Conservation (phyloP, 2,329 filamentous ascomycete genomes). For the Daldinia sp. region DNA sequence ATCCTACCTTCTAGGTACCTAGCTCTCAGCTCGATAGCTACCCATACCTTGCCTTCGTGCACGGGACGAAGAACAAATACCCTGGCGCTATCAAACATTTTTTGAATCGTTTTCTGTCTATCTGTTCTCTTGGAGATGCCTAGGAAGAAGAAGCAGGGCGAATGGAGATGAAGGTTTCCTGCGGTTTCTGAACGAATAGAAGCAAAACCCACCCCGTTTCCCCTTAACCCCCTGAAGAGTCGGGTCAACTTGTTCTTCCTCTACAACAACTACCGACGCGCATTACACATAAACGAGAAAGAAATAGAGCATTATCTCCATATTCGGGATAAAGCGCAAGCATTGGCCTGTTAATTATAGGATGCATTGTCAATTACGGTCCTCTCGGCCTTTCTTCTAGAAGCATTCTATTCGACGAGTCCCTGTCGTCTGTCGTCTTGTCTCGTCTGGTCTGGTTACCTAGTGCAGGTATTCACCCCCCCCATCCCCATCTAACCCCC, state of each 20-base stretch:
- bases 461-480: no score
- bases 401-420: slow-evolving; percentile 32
- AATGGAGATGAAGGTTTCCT: neutral
- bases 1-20: no score
- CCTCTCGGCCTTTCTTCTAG: slow-evolving; percentile 33
- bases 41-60: slow-evolving; percentile 8
- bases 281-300: neutral
- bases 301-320: neutral
- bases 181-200: neutral
- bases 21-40: slow-evolving; percentile 20
- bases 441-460: no score
- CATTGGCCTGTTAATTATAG: slow-evolving; percentile 19
- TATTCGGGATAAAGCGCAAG: slow-evolving; percentile 2
- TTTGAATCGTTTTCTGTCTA: neutral
- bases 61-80: slow-evolving; percentile 1
- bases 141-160: neutral
- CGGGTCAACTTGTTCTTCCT: neutral
- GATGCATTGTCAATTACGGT: slow-evolving; percentile 28
- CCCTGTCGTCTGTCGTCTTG: slow-evolving; percentile 25
- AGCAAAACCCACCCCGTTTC: neutral
- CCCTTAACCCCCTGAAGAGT: neutral
- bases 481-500: slow-evolving; percentile 17
- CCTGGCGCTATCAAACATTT: neutral
- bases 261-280: neutral
- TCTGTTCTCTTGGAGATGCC: neutral